Percentiles rank a stretch among this genome's conserved stretches.
phyloP scores from a whole-genome alignment of 352 stramenopile genomes.

The Phytophthora sp. region DNA sequence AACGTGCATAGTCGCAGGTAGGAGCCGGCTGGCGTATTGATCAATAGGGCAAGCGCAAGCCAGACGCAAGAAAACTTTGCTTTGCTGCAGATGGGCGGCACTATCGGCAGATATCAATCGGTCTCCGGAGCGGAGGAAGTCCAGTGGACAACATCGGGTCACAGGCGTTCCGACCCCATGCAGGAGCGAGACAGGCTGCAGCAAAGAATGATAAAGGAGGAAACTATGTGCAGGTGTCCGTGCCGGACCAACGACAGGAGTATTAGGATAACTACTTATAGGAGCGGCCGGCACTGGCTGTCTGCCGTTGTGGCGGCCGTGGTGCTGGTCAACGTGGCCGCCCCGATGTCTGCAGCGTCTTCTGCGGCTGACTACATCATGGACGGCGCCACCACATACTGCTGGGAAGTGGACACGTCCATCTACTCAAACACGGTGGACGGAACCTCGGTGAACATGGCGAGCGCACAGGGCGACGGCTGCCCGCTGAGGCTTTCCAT shows the following conservation, averaged over 20 bases:
- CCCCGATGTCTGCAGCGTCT: conserved; percentile 19
- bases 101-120: conserved; percentile 25
- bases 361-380: conserved; percentile 31
- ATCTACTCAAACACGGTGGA: conserved; percentile 62
- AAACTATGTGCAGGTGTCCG: conserved; percentile 16
- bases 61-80: conserved; percentile 32
- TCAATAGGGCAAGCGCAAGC: conserved; percentile 19
- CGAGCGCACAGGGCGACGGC: conserved; percentile 45
- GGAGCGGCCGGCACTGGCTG: conserved; percentile 15
- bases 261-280: conserved; percentile 12
- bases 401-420: conserved; percentile 62
- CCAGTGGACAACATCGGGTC: conserved; percentile 17
- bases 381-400: conserved; percentile 63
- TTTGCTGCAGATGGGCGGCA: conserved; percentile 30
- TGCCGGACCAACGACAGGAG: conserved; percentile 4
- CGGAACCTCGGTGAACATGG: conserved; percentile 40
- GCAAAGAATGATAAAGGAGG: conserved; percentile 12
- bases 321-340: conserved; percentile 29
- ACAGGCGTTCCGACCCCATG: conserved; percentile 29
- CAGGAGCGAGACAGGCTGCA: conserved; percentile 21
- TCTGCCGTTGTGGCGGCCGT: background rate
- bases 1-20: conserved; percentile 22
- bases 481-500: conserved; percentile 66
- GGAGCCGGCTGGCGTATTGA: conserved; percentile 28
- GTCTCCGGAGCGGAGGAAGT: conserved; percentile 24